These are phyloP conservation scores for Didymella sp. DNA, from an alignment of 2,329 filamentous ascomycete genomes.

Conservation along the genomic window DNA sequence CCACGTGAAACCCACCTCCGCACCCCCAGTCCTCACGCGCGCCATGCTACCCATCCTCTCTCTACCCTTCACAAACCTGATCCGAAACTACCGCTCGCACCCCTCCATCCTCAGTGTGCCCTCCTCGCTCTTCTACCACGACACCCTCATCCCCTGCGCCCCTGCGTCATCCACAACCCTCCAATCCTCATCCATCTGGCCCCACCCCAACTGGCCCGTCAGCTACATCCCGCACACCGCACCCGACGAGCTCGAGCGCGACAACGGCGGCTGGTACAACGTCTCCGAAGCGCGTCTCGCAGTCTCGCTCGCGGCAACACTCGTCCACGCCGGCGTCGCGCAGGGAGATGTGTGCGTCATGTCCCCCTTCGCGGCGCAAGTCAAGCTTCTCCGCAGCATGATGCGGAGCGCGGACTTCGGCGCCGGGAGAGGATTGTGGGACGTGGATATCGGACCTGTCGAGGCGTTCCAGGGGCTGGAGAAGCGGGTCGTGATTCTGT, in stretches of 20 bases:
- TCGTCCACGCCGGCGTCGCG: conserved; percentile 36
- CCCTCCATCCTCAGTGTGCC: conserved; percentile 54
- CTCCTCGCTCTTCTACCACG: conserved; percentile 53
- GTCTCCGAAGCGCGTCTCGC: conserved; percentile 40
- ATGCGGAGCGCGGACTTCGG: conserved; percentile 38
- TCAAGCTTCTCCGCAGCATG: conserved; percentile 48
- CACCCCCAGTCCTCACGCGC: conserved; percentile 36
- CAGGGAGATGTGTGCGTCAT: conserved; percentile 54
- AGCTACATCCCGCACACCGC: conserved; percentile 51
- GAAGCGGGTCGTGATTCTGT: conserved; percentile 54
- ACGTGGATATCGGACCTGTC: conserved; percentile 55
- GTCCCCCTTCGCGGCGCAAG: conserved; percentile 56
- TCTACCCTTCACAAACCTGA: conserved; percentile 55
- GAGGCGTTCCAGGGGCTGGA: conserved; percentile 58
- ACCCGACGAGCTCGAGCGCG: conserved; percentile 52
- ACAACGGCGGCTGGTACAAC: conserved; percentile 52
- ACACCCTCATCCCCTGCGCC: conserved; percentile 54
- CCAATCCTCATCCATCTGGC: conserved; percentile 48
- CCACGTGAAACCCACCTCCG: conserved; percentile 31
- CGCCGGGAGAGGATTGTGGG: conserved; percentile 35
- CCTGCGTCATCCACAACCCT: conserved; percentile 27
- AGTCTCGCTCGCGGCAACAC: conserved; percentile 36
- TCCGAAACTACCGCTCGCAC: conserved; percentile 57
- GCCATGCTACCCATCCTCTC: conserved; percentile 51
- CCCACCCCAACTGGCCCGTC: conserved; percentile 51